These are phyloP conservation scores for Boeremia exigua DNA, from an alignment of 2,329 filamentous ascomycete species.

Conservation along the genomic window DNA sequence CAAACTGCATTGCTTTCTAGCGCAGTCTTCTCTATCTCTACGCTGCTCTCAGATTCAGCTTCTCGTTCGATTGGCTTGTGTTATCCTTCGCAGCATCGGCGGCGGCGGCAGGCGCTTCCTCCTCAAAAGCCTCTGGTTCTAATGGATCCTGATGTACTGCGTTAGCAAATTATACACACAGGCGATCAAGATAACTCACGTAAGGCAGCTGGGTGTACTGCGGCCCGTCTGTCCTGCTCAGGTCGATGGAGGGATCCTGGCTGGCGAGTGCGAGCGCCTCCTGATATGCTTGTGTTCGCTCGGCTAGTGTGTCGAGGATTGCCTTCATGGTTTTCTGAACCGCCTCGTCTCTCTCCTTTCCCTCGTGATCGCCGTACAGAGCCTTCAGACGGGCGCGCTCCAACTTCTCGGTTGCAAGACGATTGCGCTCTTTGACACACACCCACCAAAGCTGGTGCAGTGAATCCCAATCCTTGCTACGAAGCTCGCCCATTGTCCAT, in stretches of 20 bases:
- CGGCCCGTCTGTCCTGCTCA: conserved; percentile 31
- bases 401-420: conserved; percentile 75
- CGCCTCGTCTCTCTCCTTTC: conserved; percentile 65
- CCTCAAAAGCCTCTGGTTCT: conserved; percentile 23
- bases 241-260: conserved; percentile 56
- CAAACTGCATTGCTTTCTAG: not conserved
- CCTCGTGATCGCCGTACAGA: conserved; percentile 76
- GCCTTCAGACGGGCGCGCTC: conserved; percentile 73
- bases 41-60: conserved; percentile 20
- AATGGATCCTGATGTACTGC: conserved; percentile 22
- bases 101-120: conserved; percentile 9
- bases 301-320: conserved; percentile 85
- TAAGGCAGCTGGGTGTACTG: conserved; percentile 36
- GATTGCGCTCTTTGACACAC: conserved; percentile 88
- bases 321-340: conserved; percentile 79
- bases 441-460: conserved; percentile 93
- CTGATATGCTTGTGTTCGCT: conserved; percentile 87
- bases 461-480: conserved; percentile 91
- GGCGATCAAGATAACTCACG: conserved; percentile 17
- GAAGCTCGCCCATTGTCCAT: conserved; percentile 86
- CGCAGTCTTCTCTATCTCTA: conserved; percentile 11
- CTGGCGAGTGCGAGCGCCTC: conserved; percentile 69
- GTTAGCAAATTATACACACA: conserved; percentile 9
- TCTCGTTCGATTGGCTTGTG: conserved; percentile 19
- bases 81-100: conserved; percentile 16